Percentiles rank a stretch among this genome's conserved stretches.
Conservation (phyloP, 73 alveolate species). For the Tetrahymena elliotti region DNA sequence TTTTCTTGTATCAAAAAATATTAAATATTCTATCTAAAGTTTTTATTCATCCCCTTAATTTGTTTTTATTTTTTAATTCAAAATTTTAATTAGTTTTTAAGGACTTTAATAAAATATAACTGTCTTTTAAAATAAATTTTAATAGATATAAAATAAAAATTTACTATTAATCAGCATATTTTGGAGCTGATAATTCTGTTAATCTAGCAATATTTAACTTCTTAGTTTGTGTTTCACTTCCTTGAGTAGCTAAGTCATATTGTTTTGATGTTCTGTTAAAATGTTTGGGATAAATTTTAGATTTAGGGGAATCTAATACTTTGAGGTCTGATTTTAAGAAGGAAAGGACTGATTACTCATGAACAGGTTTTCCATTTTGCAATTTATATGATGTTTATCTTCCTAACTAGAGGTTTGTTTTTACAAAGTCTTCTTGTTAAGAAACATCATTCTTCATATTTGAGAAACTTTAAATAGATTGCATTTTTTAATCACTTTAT, state of each 20-base stretch:
- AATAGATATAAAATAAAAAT: not conserved
- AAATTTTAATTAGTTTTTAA: too few relatives aligned
- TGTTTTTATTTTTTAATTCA: too few relatives aligned
- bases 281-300: not conserved
- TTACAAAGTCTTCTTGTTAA: not conserved
- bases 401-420: not conserved
- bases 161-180: not conserved
- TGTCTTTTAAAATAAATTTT: not conserved
- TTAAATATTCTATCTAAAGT: too few relatives aligned
- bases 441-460: not conserved
- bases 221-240: not conserved
- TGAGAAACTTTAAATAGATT: not conserved
- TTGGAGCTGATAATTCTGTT: not conserved
- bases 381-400: not conserved
- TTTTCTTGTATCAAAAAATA: too few relatives aligned
- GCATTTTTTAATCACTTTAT: not conserved
- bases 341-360: not conserved
- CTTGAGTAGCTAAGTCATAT: not conserved
- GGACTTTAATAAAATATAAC: too few relatives aligned
- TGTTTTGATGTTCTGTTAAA: not conserved
- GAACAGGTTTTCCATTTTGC: not conserved
- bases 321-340: not conserved
- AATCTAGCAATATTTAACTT: not conserved
- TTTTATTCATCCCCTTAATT: too few relatives aligned
- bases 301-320: not conserved